These are phyloP conservation scores for Yarrowia divulgata DNA, from an alignment of 805 yeast genomes.

Conservation along the genomic window DNA sequence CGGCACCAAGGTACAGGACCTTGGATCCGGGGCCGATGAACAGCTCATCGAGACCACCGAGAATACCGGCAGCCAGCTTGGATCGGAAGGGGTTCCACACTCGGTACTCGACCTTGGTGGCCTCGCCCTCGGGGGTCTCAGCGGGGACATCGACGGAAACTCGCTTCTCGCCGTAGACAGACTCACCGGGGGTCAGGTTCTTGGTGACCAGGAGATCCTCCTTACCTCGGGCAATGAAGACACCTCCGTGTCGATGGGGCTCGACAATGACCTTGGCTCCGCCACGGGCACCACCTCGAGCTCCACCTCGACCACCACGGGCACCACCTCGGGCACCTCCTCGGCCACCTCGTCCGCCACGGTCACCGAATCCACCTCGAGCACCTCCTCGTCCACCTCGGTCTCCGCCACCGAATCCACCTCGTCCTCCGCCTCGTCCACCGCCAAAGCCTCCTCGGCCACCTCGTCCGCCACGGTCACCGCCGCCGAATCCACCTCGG, in stretches of 20 bases:
- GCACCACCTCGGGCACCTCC: conserved; percentile 46
- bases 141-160: conserved; percentile 92
- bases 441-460: conserved; percentile 47
- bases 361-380: conserved; percentile 40
- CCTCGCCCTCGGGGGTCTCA: conserved; percentile 67
- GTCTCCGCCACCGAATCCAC: conserved; percentile 59
- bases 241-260: conserved; percentile 98
- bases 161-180: conserved; percentile 98
- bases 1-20: conserved; percentile 98
- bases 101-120: conserved; percentile 96
- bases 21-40: conserved; percentile 98
- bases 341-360: conserved; percentile 32
- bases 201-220: conserved; percentile 97
- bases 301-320: conserved; percentile 49
- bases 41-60: conserved; percentile 99
- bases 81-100: conserved; percentile 99
- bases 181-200: conserved; percentile 97
- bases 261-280: conserved; percentile 89
- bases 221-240: conserved; percentile 98
- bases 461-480: conserved; percentile 41
- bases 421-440: conserved; percentile 54
- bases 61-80: conserved; percentile 98
- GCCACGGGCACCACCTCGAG: conserved; percentile 61
- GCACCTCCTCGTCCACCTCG: conserved; percentile 57
- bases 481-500: conserved; percentile 51